Evolutionary conservation across 2,329 filamentous ascomycete genomes (phyloP).

Genomic region (Coniochaeta sp.): DNA sequence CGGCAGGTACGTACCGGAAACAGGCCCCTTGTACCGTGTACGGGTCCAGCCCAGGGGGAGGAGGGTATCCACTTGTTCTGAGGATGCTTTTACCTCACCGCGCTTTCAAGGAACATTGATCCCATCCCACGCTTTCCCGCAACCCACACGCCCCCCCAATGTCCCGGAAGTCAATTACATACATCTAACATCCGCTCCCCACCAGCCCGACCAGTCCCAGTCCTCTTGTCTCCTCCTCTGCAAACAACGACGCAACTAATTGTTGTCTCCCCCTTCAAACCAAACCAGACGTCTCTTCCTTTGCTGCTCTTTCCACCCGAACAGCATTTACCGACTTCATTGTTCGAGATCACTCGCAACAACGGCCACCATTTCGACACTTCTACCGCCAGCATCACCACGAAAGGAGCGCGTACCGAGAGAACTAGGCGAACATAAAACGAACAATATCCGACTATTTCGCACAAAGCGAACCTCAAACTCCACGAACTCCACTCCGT

Average conservation of each 20-base stretch:
- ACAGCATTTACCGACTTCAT: not conserved
- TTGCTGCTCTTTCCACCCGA: not conserved
- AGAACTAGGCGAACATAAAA: not conserved
- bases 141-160: not conserved
- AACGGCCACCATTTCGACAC: not conserved
- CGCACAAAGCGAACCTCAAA: not conserved
- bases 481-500: not conserved
- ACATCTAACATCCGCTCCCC: slow-evolving; percentile 4
- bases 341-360: not conserved
- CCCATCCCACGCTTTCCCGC: slow-evolving; percentile 4
- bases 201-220: slow-evolving; percentile 1
- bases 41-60: not conserved
- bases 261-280: not conserved
- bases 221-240: not conserved
- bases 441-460: not conserved
- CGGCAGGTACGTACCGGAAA: slow-evolving; percentile 1
- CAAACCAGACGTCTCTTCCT: not conserved
- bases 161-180: slow-evolving; percentile 3
- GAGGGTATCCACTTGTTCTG: not conserved
- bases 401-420: not conserved
- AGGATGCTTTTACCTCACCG: slow-evolving; percentile 5
- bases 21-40: slow-evolving; percentile 3
- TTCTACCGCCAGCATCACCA: not conserved
- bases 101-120: slow-evolving; percentile 1
- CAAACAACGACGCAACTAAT: slow-evolving; percentile 4